Percentiles rank a stretch among this genome's conserved stretches.
phyloP scores from a whole-genome alignment of 306 rosid species.

The Quercus wislizeni region DNA sequence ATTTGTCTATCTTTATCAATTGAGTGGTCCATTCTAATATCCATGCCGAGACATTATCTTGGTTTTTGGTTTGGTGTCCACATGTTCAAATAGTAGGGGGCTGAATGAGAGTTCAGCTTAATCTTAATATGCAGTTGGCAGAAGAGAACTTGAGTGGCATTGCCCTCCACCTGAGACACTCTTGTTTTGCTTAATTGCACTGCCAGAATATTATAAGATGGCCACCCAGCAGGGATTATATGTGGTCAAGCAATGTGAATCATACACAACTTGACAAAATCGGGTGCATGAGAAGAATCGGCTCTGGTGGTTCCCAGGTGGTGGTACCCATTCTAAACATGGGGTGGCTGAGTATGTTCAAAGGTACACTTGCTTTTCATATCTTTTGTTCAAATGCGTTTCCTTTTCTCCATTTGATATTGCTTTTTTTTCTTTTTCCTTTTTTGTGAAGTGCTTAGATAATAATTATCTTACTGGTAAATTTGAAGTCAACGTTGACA shows the following conservation, averaged over 20 bases:
- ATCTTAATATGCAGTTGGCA: constrained; percentile 24
- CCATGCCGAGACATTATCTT: too few relatives aligned
- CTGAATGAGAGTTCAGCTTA: too few relatives aligned
- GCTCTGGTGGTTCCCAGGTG: constrained; percentile 98
- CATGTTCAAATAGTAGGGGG: too few relatives aligned
- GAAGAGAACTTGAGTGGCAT: constrained; percentile 81
- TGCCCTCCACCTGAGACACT: constrained; percentile 75
- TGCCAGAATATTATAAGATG: constrained; percentile 80
- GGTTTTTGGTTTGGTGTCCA: too few relatives aligned
- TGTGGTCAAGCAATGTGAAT: constrained; percentile 93
- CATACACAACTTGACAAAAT: constrained; percentile 88
- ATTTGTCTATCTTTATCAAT: too few relatives aligned
- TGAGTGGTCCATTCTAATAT: too few relatives aligned
- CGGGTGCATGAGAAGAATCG: constrained; percentile 82
- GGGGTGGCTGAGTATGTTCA: constrained; percentile 84
- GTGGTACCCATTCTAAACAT: constrained; percentile 95
- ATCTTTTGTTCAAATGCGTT: neutral
- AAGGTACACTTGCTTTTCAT: constrained; percentile 44
- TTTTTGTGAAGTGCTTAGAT: neutral
- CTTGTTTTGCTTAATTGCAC: constrained; percentile 81
- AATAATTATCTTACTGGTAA: neutral
- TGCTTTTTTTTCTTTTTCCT: neutral
- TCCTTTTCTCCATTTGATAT: neutral
- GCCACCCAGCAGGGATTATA: constrained; percentile 86
- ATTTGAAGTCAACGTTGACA: neutral